phyloP scores from a whole-genome alignment of 768 basidiomycete species.

The Saitozyma podzolica region DNA sequence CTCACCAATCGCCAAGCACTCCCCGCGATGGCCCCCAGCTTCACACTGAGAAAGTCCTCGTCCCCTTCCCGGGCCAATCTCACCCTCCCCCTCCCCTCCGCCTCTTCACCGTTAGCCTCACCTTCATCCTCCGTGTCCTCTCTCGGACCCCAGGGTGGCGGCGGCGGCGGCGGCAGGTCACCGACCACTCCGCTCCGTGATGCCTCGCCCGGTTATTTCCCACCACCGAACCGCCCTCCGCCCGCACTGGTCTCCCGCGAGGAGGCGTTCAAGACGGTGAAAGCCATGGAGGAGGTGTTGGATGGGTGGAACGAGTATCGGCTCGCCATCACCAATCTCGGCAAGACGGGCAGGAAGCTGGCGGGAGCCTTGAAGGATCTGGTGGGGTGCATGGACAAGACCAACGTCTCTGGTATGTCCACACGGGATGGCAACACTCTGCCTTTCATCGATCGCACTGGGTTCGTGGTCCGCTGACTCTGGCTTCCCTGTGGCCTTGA shows the following conservation, averaged over 20 bases:
- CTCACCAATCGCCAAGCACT: too few relatives aligned
- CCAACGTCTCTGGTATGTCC: conserved; percentile 18
- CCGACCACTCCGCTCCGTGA: neutral
- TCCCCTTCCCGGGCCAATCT: conserved; percentile 10
- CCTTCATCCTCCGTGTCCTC: neutral
- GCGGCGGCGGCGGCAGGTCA: neutral
- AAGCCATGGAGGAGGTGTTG: conserved; percentile 19
- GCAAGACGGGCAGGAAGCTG: conserved; percentile 21
- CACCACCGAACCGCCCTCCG: conserved; percentile 1
- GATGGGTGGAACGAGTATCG: conserved; percentile 27
- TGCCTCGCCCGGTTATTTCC: neutral
- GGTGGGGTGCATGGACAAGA: conserved; percentile 14
- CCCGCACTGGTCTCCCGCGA: conserved; percentile 1
- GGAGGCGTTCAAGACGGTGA: conserved; percentile 21
- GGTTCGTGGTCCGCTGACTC: neutral
- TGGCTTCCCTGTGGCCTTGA: too few relatives aligned
- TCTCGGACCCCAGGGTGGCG: neutral
- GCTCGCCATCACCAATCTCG: conserved; percentile 5
- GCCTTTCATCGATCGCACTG: too few relatives aligned
- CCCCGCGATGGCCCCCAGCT: too few relatives aligned
- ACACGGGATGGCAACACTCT: too few relatives aligned
- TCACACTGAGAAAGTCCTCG: neutral
- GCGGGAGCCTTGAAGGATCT: conserved; percentile 18
- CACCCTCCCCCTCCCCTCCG: conserved; percentile 1
- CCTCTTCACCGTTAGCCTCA: neutral